These are phyloP conservation scores for Bretschneidera sinensis DNA, from an alignment of 345 rosid species.

Conservation along the genomic window DNA sequence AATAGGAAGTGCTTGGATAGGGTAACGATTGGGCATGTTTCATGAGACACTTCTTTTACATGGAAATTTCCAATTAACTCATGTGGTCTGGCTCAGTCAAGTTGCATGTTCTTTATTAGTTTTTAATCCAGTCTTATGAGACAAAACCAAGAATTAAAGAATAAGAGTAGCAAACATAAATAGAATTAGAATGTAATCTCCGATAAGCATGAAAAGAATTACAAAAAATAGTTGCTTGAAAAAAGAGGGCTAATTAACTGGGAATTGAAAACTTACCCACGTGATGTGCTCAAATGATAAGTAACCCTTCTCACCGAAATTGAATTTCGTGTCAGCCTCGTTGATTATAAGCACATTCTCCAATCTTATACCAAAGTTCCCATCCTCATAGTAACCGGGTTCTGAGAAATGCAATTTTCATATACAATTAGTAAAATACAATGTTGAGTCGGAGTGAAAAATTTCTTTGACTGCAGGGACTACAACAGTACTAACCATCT, in stretches of 20 bases:
- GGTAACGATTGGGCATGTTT: too few species aligned
- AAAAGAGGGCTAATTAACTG: too few species aligned
- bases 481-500: slow-evolving; percentile 74
- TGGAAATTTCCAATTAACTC: too few species aligned
- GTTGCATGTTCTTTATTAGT: too few species aligned
- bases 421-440: slow-evolving; percentile 1
- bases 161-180: too few species aligned
- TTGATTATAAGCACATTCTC: slow-evolving; percentile 87
- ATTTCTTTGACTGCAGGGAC: too few species aligned
- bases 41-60: too few species aligned
- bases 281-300: slow-evolving; percentile 91
- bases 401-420: slow-evolving; percentile 37
- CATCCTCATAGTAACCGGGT: slow-evolving; percentile 95
- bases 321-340: slow-evolving; percentile 68
- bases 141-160: too few species aligned
- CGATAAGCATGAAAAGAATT: background rate
- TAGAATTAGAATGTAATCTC: background rate
- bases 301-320: slow-evolving; percentile 92
- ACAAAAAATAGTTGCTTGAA: background rate
- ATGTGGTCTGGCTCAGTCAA: too few species aligned
- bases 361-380: slow-evolving; percentile 87
- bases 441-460: too few species aligned
- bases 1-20: too few species aligned
- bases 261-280: slow-evolving; percentile 61
- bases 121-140: too few species aligned